Evolutionary conservation across 768 basidiomycete species (phyloP), one percentile per base, ranked within the genome.

Genomic region (Porphyrellus cyaneotinctus): DNA sequence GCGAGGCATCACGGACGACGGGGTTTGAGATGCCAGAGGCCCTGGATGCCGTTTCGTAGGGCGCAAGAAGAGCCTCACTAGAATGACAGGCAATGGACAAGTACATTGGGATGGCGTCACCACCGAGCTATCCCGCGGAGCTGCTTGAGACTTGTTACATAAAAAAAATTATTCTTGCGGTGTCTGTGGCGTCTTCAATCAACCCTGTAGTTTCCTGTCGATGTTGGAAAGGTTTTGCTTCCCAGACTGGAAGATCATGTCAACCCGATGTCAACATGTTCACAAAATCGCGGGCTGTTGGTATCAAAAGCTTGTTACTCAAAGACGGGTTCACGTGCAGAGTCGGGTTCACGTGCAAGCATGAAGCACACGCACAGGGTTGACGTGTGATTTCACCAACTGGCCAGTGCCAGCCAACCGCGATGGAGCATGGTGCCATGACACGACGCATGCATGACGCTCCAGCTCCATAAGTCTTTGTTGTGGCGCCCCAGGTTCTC

Each of bases 1-100:
- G 91, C 23, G 87, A 90, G 66, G 90, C 83, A 14, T 75, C 75
- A 43, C 74, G 75, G 43, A 78, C 75, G 33, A 61, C 69, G 51
- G 67, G 72, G 23, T 63, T 76, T n/a, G 63, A 60, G 14, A 65
- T 71, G 59, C 70, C 70, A 43, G 65, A 66, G 23, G 68, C 68
- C 9, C 53, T 59, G 38, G 68, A 71, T 51, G 62, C 68, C 1
- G 65, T 69, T 30, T 66, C 68, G 42, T 69, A 52, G 60, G 4
- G 20, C 23, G 17, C 24, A 49, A 7, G 33, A 30, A 22, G 31
- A 17, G 31, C 37, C 11, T 33, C 31, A 15, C 8, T 38, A 22
- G 42, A 32, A 33, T 20, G 45, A 28, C 18, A 44, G 52, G 42
- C 13, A 37, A 28, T 50, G 49, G 33, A 2, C 38, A n/a, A 46